Evolutionary conservation across 805 yeast genomes (phyloP).

Genomic region (Yarrowia alimentaria): DNA sequence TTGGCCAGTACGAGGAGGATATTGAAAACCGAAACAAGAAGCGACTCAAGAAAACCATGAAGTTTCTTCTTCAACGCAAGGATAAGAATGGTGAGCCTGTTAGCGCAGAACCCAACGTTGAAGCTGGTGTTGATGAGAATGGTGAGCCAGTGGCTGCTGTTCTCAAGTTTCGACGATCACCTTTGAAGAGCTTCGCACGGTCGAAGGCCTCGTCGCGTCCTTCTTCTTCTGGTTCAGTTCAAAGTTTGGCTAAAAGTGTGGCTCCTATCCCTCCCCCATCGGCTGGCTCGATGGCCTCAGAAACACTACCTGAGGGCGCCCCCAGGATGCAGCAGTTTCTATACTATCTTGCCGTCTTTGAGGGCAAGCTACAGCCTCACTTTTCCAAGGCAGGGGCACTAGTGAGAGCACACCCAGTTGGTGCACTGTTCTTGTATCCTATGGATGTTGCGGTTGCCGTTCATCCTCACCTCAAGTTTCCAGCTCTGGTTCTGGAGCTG

Average conservation of each 20-base stretch:
- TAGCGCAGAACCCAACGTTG: not conserved
- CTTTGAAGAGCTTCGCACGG: no score
- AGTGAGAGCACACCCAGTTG: slow-evolving; percentile 2
- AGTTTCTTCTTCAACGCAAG: slow-evolving; percentile 21
- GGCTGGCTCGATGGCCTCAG: not conserved
- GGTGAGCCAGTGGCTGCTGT: not conserved
- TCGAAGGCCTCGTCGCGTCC: no score
- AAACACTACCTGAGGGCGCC: not conserved
- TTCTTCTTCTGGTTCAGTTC: no score
- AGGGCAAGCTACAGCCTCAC: not conserved
- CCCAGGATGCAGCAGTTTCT: slow-evolving; percentile 3
- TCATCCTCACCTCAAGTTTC: slow-evolving; percentile 1
- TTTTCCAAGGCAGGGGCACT: not conserved
- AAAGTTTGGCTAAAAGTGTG: no score
- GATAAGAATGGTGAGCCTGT: not conserved
- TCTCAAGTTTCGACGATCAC: slow-evolving; percentile 12
- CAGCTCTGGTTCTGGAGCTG: slow-evolving; percentile 4
- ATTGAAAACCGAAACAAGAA: slow-evolving; percentile 24
- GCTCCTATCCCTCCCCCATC: not conserved
- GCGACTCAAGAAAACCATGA: slow-evolving; percentile 31
- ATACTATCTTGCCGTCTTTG: slow-evolving; percentile 4
- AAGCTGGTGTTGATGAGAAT: not conserved
- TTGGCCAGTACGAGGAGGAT: slow-evolving; percentile 17
- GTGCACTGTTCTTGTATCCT: slow-evolving; percentile 12
- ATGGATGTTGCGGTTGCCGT: slow-evolving; percentile 7